Evolutionary conservation across 2,329 filamentous ascomycete species (phyloP), one percentile per base, ranked within the genome.

Genomic region (Neoarthrinium moseri): DNA sequence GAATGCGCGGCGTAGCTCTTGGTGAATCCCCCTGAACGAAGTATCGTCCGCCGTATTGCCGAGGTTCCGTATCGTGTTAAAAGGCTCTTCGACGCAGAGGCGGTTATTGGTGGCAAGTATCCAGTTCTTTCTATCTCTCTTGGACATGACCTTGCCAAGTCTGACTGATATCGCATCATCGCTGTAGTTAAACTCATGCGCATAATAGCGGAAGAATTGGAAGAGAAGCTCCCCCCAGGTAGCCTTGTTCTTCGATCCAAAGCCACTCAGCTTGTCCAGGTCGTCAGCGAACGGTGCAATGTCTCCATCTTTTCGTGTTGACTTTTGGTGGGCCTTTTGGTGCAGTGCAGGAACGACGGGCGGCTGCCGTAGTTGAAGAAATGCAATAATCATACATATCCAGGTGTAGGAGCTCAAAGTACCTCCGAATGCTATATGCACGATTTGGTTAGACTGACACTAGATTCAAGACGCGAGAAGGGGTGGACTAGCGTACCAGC

Each of bases 331-430:
- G 4, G 81, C 75, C 18, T 81, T 77, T 60, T 91, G 85, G 63
- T 97, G 94, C 26, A 99, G 75, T 13, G 88, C 83, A 4, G 94
- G 94, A 18, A 99, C 70, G 45, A 99, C 81, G 0, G 92, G 88
- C 13, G 90, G 88, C 49, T 86, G 78, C 57, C 91, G 84, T 42
- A 90, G 87, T 68, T 99, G 94, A 21, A 99, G 78, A 61, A 97
- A 99, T 56, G 91, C 95, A 63, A 99, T 87, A 55, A 97, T 95
- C 77, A 99, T 83, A 68, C 94, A 99, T 63, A 97, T 97, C 94
- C 94, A 99, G 18, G 94, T 96, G 64, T 99, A 99, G 15, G 94
- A 99, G 67, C 92, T 97, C 49, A 99, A 77, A 6, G 94, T 99
- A 47, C 90, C 91, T 51, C 94, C 91, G 63, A 91, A 90, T 48